These are phyloP conservation scores for Glaciozyma antarctica DNA, from an alignment of 768 basidiomycete species.

Conservation along the genomic window DNA sequence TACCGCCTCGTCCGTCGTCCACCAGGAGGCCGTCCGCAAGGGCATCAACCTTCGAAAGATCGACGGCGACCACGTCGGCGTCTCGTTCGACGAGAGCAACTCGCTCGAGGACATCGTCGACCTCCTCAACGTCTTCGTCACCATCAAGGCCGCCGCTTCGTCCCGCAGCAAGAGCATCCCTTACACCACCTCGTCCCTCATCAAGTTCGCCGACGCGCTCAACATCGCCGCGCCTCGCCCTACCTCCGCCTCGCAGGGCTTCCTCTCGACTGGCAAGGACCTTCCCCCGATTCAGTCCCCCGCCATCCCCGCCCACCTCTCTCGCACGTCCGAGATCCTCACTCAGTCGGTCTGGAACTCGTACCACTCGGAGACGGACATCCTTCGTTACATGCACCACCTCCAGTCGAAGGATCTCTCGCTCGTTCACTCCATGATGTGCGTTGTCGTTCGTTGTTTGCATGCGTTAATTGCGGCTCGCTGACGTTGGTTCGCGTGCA, in stretches of 20 bases:
- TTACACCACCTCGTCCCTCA: slow-evolving; percentile 35
- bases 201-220: slow-evolving; percentile 37
- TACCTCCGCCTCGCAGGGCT: slow-evolving; percentile 41
- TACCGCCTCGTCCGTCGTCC: slow-evolving; percentile 54
- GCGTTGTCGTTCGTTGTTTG: slow-evolving; percentile 39
- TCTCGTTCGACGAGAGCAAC: slow-evolving; percentile 88
- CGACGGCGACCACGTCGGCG: slow-evolving; percentile 64
- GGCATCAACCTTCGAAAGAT: slow-evolving; percentile 78
- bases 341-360: slow-evolving; percentile 88
- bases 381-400: slow-evolving; percentile 86
- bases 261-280: slow-evolving; percentile 45
- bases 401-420: slow-evolving; percentile 90
- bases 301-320: slow-evolving; percentile 48
- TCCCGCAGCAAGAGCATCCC: slow-evolving; percentile 12
- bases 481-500: neutral
- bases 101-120: slow-evolving; percentile 61
- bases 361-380: slow-evolving; percentile 96
- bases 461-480: neutral
- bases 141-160: slow-evolving; percentile 42
- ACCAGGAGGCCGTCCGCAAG: slow-evolving; percentile 53
- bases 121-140: slow-evolving; percentile 71
- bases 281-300: slow-evolving; percentile 34
- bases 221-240: slow-evolving; percentile 44
- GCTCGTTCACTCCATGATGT: slow-evolving; percentile 89
- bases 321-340: slow-evolving; percentile 54